Conservation (phyloP, 495 filamentous ascomycete genomes). For the Penicillium cinerascens region DNA sequence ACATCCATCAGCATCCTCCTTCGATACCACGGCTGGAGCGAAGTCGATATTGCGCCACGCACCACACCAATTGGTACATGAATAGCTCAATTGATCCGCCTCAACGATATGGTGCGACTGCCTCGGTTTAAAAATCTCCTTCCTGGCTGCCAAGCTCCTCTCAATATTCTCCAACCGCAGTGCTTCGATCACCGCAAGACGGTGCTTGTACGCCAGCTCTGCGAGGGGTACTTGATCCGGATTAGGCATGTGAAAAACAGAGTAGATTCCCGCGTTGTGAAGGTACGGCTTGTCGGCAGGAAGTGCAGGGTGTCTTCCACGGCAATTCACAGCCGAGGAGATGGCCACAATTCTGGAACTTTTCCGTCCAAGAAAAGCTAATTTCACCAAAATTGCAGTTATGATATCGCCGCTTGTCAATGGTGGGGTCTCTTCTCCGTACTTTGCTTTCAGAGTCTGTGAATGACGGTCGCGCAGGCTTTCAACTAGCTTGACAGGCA, state of each 20-base stretch:
- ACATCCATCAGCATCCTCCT: neutral
- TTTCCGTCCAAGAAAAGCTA: neutral
- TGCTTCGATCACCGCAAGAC: neutral
- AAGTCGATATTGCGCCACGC: constrained; percentile 3
- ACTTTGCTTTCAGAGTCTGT: neutral
- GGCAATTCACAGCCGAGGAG: neutral
- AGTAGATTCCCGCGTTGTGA: neutral
- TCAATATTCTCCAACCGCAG: neutral
- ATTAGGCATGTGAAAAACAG: neutral
- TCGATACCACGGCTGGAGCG: neutral
- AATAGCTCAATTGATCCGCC: neutral
- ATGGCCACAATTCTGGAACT: neutral
- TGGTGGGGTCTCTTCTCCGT: neutral
- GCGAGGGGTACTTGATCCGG: neutral
- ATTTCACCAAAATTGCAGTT: neutral
- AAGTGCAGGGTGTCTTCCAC: constrained; percentile 1
- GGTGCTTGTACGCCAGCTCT: neutral
- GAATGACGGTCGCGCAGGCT: neutral
- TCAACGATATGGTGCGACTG: neutral
- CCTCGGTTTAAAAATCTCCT: neutral
- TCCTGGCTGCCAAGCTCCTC: neutral
- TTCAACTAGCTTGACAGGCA: neutral
- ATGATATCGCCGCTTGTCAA: neutral
- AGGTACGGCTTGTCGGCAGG: neutral
- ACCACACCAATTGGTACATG: neutral